Base-by-base conservation (phyloP, 345 rosid genomes). In the Linum tenue region DNA sequence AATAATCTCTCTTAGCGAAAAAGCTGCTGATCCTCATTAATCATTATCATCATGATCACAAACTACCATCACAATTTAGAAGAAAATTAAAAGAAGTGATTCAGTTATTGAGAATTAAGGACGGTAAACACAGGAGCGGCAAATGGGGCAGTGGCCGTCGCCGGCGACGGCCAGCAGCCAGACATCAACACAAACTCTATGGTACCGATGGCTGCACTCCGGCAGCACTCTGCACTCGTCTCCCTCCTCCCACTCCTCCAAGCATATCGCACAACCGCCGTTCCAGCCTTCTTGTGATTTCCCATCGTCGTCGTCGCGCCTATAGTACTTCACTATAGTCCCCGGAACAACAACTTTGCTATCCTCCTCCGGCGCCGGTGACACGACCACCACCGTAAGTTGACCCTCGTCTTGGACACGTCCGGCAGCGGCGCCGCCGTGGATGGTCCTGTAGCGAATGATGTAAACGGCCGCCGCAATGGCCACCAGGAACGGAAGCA, bases 181-280 rank as follows among this genome's bases (percentile, higher is more conserved):
- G 17, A 31, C 40, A 5, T 55, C 10, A 35, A 55, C 12, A 55
- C 75, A 72, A 6, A 7, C 39, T 7, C 42, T 37, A 50, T 61
- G 39, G 62, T 37, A 37, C 31, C 16, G 36, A 64, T 64, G 66
- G 3, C 41, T 38, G 55, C 48, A 63, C 40, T 11, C 0, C 3
- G 9, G 31, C 12, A 68, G 7, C 17, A 59, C 35, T 36, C 53
- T 37, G 37, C 72, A 69, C 37, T 37, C n/a, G 11, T 69, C 72
- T 4, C 56, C 67, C 2, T 55, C 67, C 2, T 7, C 37, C 8
- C 55, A 69, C 8, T 41, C 56, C 11, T 69, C 72, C 66, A 69
- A 35, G 17, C 72, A 69, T 39, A 69, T 63, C 9, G 36, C 62
- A 43, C 67, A 69, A 9, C 53, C 51, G 3, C 4, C 51, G 12